Percentiles rank a stretch among this genome's conserved stretches.
These are phyloP conservation scores for Agaricus blazei DNA, from an alignment of 768 basidiomycete species.

Conservation along the genomic window DNA sequence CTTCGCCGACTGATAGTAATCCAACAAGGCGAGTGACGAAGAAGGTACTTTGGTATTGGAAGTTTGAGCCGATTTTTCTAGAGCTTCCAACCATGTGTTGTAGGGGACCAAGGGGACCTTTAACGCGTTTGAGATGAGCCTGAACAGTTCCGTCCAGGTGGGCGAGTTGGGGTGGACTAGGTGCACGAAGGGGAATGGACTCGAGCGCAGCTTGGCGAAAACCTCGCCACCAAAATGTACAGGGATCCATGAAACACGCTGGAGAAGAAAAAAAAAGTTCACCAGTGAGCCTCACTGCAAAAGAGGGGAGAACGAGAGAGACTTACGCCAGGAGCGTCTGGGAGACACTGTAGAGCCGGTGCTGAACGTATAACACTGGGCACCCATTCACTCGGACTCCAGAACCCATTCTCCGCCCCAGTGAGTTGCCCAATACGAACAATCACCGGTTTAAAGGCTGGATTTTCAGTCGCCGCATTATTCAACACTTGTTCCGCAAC, in stretches of 20 bases:
- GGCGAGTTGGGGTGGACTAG: constrained; percentile 23
- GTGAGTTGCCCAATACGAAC: constrained; percentile 40
- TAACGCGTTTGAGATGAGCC: constrained; percentile 17
- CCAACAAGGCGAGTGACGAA: constrained; percentile 23
- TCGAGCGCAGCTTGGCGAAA: constrained; percentile 15
- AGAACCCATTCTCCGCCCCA: constrained; percentile 36
- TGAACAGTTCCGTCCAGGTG: constrained; percentile 18
- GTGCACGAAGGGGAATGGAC: constrained; percentile 14
- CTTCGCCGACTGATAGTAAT: constrained; percentile 21
- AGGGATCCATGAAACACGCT: constrained; percentile 27
- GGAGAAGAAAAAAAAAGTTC: background rate
- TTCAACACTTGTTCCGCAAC: constrained; percentile 31
- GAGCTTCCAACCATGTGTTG: constrained; percentile 20
- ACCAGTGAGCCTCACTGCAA: background rate
- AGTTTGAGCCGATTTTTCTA: constrained; percentile 16
- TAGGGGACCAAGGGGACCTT: constrained; percentile 26
- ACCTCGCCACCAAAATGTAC: constrained; percentile 23
- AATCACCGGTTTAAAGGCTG: constrained; percentile 23
- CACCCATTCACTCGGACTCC: constrained; percentile 42
- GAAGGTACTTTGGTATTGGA: constrained; percentile 9
- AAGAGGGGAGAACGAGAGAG: no score
- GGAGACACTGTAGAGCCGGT: constrained; percentile 24
- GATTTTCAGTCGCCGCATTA: constrained; percentile 18
- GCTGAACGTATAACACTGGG: constrained; percentile 31
- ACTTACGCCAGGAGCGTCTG: constrained; percentile 25